Percentiles rank a stretch among this genome's conserved stretches.
Conservation (phyloP, 495 filamentous ascomycete species). For the Cenococcum geophilum region DNA sequence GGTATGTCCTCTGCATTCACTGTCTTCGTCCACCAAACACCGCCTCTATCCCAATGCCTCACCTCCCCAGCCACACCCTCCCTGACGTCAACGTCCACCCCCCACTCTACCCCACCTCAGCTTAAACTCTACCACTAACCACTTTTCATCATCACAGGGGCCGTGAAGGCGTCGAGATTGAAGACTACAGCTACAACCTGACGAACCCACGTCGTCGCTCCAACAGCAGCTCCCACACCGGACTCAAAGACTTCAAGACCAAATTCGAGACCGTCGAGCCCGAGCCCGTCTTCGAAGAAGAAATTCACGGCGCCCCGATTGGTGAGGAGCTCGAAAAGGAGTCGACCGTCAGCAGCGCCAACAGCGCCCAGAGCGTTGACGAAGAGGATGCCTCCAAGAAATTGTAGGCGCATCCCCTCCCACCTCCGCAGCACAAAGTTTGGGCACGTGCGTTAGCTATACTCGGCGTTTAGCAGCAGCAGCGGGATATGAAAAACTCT, state of each 20-base stretch:
- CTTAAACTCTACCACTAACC: conserved; percentile 10
- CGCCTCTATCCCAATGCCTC: conserved; percentile 3
- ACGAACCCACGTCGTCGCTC: conserved; percentile 84
- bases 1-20: conserved; percentile 52
- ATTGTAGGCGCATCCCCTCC: conserved; percentile 12
- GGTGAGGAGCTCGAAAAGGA: conserved; percentile 37
- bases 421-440: background rate
- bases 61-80: background rate
- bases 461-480: no score
- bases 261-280: conserved; percentile 82
- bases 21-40: background rate
- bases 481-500: no score
- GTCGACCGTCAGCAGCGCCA: conserved; percentile 30
- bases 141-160: conserved; percentile 57
- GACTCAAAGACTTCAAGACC: conserved; percentile 66
- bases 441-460: no score
- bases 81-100: background rate
- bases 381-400: conserved; percentile 36
- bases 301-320: conserved; percentile 51
- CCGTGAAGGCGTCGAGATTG: conserved; percentile 69
- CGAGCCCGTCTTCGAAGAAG: conserved; percentile 87
- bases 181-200: conserved; percentile 65
- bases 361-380: conserved; percentile 29
- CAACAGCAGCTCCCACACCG: conserved; percentile 68
- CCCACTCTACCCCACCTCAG: conserved; percentile 18